These are phyloP conservation scores for Coniochaeta sp. DNA, from an alignment of 2,329 filamentous ascomycete species.

Conservation along the genomic window DNA sequence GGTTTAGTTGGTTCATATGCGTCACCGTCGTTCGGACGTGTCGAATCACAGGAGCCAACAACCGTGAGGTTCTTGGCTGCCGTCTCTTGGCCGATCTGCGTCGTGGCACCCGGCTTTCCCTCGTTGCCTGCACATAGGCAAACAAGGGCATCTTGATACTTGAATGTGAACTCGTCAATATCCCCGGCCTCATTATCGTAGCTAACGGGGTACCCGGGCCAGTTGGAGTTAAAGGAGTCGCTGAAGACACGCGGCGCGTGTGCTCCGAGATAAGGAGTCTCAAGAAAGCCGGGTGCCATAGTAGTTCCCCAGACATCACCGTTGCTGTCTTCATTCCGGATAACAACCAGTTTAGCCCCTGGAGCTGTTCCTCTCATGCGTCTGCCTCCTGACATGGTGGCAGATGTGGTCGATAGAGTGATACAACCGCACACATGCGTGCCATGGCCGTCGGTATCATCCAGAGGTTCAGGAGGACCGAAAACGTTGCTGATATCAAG, in stretches of 20 bases:
- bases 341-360: neutral
- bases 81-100: neutral
- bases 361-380: neutral
- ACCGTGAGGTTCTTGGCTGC: neutral
- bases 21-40: neutral
- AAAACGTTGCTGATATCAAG: neutral
- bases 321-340: neutral
- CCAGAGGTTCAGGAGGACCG: neutral
- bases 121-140: neutral
- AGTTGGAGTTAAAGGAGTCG: neutral
- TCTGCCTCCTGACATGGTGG: neutral
- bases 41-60: neutral
- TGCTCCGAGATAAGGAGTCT: neutral
- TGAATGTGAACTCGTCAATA: neutral
- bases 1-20: neutral
- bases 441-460: neutral
- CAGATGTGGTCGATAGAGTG: neutral
- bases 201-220: neutral
- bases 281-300: neutral
- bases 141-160: neutral
- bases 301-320: neutral
- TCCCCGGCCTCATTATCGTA: neutral
- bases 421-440: neutral
- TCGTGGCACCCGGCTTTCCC: neutral
- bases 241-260: neutral